These are phyloP conservation scores for Dacryopinax primogenitus DNA, from an alignment of 768 basidiomycete species.

Conservation along the genomic window DNA sequence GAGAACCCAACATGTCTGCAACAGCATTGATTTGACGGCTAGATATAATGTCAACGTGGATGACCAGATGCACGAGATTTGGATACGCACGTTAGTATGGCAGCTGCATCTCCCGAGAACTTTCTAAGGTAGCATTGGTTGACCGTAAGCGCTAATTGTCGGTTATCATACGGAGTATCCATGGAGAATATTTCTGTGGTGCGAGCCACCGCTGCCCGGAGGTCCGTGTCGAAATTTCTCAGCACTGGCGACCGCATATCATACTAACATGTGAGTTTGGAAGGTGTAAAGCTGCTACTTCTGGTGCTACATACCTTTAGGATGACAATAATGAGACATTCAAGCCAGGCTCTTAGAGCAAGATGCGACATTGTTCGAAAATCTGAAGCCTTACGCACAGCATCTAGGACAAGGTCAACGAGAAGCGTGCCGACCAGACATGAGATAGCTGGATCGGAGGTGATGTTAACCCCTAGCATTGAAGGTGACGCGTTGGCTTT, in stretches of 20 bases:
- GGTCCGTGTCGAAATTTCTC: constrained; percentile 39
- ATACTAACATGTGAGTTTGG: constrained; percentile 27
- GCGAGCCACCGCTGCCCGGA: constrained; percentile 42
- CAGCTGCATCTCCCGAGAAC: constrained; percentile 42
- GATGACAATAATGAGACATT: constrained; percentile 50
- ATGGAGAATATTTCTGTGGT: constrained; percentile 40
- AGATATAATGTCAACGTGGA: too few species aligned
- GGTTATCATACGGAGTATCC: constrained; percentile 52
- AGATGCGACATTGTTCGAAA: constrained; percentile 40
- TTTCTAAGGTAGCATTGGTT: constrained; percentile 50
- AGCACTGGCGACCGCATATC: constrained; percentile 48
- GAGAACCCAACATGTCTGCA: constrained; percentile 36
- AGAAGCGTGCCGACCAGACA: constrained; percentile 48
- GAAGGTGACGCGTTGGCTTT: constrained; percentile 37
- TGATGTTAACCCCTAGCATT: constrained; percentile 33
- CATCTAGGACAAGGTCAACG: constrained; percentile 44
- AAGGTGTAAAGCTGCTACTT: not conserved
- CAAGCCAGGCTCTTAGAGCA: constrained; percentile 38
- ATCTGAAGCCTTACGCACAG: constrained; percentile 38
- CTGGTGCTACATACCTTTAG: constrained; percentile 35
- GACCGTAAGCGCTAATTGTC: constrained; percentile 49
- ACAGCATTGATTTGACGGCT: constrained; percentile 46
- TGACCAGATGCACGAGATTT: constrained; percentile 3
- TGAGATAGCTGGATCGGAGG: constrained; percentile 33
- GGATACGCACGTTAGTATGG: constrained; percentile 41